Conservation (phyloP, 495 filamentous ascomycete species). For the Pyronema domesticum region DNA sequence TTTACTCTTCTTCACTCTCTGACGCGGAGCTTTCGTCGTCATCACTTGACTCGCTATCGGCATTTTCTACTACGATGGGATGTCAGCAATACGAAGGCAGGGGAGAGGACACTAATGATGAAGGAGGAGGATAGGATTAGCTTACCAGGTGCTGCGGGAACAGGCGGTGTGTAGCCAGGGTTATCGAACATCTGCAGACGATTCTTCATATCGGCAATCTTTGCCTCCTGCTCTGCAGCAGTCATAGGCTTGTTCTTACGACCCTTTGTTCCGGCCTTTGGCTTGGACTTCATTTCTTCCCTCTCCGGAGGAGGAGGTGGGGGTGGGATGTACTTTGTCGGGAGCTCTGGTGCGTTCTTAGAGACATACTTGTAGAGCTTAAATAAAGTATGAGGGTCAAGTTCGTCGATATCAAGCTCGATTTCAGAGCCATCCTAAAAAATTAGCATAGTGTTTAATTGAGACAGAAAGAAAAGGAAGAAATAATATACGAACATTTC, state of each 20-base stretch:
- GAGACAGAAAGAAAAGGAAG: not conserved
- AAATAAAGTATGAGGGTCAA: slow-evolving; percentile 22
- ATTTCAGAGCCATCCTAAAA: slow-evolving; percentile 29
- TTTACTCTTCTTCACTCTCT: slow-evolving; percentile 24
- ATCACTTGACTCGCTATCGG: slow-evolving; percentile 21
- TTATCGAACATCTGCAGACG: slow-evolving; percentile 22
- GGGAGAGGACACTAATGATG: not conserved
- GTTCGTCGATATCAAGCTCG: slow-evolving; percentile 36
- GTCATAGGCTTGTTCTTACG: slow-evolving; percentile 99
- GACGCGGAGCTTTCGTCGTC: slow-evolving; percentile 24
- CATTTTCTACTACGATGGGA: slow-evolving; percentile 1
- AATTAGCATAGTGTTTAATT: slow-evolving; percentile 1
- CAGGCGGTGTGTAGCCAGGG: slow-evolving; percentile 11
- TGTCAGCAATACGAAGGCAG: not conserved
- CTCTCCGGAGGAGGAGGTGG: slow-evolving; percentile 19
- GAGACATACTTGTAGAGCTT: slow-evolving; percentile 24
- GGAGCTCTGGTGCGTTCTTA: slow-evolving; percentile 18
- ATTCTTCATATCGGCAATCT: slow-evolving; percentile 51
- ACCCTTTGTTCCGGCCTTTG: slow-evolving; percentile 41
- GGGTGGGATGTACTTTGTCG: slow-evolving; percentile 17
- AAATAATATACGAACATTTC: slow-evolving; percentile 28
- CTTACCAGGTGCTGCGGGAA: slow-evolving; percentile 16
- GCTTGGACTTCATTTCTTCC: slow-evolving; percentile 25
- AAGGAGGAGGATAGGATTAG: not conserved
- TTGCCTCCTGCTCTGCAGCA: slow-evolving; percentile 76